Percentiles rank a stretch among this genome's conserved stretches.
These are phyloP conservation scores for Monascus ruber DNA, from an alignment of 2,329 filamentous ascomycete genomes.

Conservation along the genomic window DNA sequence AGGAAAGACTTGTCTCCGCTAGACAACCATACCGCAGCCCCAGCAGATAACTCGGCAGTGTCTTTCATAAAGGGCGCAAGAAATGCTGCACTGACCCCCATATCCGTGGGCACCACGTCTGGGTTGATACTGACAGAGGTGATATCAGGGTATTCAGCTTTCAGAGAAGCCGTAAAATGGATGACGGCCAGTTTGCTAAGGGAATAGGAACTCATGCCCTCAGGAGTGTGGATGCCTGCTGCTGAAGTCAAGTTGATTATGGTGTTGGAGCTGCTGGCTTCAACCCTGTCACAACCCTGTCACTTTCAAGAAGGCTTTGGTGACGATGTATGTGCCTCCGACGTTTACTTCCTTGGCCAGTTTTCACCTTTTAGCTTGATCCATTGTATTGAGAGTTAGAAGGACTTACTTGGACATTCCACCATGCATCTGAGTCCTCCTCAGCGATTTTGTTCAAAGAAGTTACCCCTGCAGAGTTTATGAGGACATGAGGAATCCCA, in stretches of 20 bases:
- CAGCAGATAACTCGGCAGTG: constrained; percentile 5
- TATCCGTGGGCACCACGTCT: constrained; percentile 24
- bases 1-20: too few species aligned
- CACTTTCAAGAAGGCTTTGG: constrained; percentile 18
- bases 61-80: constrained; percentile 4
- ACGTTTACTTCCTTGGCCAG: constrained; percentile 21
- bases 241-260: constrained; percentile 18
- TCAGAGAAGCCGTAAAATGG: constrained; percentile 20
- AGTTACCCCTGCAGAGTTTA: constrained; percentile 14
- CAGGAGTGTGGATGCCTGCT: constrained; percentile 8
- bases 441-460: constrained; percentile 4
- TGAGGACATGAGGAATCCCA: constrained; percentile 12
- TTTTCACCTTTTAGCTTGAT: background rate
- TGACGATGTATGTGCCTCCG: constrained; percentile 21
- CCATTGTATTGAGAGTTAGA: constrained; percentile 3
- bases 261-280: constrained; percentile 10
- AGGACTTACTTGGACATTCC: constrained; percentile 6
- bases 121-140: constrained; percentile 22
- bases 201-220: constrained; percentile 18
- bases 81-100: constrained; percentile 8
- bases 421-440: constrained; percentile 9
- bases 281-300: background rate
- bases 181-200: constrained; percentile 21
- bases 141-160: constrained; percentile 23
- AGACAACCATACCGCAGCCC: constrained; percentile 7